Evolutionary conservation across 164 flowering plant genomes (phyloP).

Genomic region (Umbilicus rupestris): DNA sequence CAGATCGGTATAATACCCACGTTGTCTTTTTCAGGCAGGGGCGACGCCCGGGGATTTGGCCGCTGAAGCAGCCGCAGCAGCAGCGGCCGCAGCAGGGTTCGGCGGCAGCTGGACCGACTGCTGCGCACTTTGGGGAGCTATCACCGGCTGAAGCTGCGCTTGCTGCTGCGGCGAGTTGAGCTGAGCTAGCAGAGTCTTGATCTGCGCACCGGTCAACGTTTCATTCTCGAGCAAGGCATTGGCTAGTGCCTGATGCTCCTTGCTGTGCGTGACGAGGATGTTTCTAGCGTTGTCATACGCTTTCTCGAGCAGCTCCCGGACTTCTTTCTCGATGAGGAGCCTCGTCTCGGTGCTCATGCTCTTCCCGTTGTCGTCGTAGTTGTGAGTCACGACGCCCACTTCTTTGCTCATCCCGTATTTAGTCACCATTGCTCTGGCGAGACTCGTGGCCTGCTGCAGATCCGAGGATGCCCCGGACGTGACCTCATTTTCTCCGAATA

Average conservation of each 20-base stretch:
- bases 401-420: slow-evolving; percentile 86
- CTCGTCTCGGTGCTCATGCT: slow-evolving; percentile 92
- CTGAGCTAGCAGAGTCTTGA: slow-evolving; percentile 54
- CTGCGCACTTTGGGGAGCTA: slow-evolving; percentile 29
- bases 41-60: background rate
- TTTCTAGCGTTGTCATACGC: slow-evolving; percentile 81
- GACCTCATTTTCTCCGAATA: slow-evolving; percentile 83
- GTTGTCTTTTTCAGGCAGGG: background rate
- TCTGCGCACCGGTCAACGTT: slow-evolving; percentile 75
- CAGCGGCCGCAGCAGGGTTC: slow-evolving; percentile 57
- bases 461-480: slow-evolving; percentile 83
- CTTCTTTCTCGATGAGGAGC: slow-evolving; percentile 75
- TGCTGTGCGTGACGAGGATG: slow-evolving; percentile 64
- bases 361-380: slow-evolving; percentile 69
- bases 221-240: slow-evolving; percentile 81
- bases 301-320: slow-evolving; percentile 43
- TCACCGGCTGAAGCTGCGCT: slow-evolving; percentile 28
- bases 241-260: slow-evolving; percentile 85
- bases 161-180: slow-evolving; percentile 41
- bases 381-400: slow-evolving; percentile 75
- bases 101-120: slow-evolving; percentile 48
- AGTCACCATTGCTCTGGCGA: slow-evolving; percentile 88
- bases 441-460: slow-evolving; percentile 60
- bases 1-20: too few species aligned
- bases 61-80: slow-evolving; percentile 40